phyloP scores from a whole-genome alignment of 164 flowering plant species.

The Vitis labrusca region DNA sequence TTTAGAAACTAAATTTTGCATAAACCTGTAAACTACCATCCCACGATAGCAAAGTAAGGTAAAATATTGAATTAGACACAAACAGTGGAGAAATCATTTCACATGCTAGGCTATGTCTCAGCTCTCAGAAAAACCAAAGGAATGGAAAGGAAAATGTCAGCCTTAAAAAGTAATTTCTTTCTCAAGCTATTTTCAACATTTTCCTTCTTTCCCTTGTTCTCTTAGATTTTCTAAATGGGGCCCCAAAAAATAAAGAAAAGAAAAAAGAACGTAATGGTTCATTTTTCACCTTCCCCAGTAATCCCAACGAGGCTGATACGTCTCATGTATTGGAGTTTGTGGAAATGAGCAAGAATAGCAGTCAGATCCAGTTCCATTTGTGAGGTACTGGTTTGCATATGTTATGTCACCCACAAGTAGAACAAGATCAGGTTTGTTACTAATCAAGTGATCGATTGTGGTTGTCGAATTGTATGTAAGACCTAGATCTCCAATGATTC shows the following conservation, averaged over 20 bases:
- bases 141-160: too few species aligned
- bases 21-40: slow-evolving; percentile 49
- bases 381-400: slow-evolving; percentile 85
- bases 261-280: background rate
- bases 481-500: slow-evolving; percentile 84
- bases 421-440: slow-evolving; percentile 77
- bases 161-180: too few species aligned
- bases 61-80: too few species aligned
- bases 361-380: slow-evolving; percentile 88
- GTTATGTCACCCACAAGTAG: slow-evolving; percentile 79
- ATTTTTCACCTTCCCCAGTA: slow-evolving; percentile 91
- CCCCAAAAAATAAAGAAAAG: background rate
- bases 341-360: slow-evolving; percentile 84
- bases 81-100: too few species aligned
- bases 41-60: too few species aligned
- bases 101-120: too few species aligned
- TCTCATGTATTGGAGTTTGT: slow-evolving; percentile 76
- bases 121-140: too few species aligned
- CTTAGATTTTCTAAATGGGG: too few species aligned
- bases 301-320: slow-evolving; percentile 99
- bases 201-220: too few species aligned
- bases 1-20: slow-evolving; percentile 78
- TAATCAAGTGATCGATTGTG: slow-evolving; percentile 61
- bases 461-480: slow-evolving; percentile 87
- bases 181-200: too few species aligned